These are phyloP conservation scores for Penicillium lividum DNA, from an alignment of 495 filamentous ascomycete genomes.

Conservation along the genomic window DNA sequence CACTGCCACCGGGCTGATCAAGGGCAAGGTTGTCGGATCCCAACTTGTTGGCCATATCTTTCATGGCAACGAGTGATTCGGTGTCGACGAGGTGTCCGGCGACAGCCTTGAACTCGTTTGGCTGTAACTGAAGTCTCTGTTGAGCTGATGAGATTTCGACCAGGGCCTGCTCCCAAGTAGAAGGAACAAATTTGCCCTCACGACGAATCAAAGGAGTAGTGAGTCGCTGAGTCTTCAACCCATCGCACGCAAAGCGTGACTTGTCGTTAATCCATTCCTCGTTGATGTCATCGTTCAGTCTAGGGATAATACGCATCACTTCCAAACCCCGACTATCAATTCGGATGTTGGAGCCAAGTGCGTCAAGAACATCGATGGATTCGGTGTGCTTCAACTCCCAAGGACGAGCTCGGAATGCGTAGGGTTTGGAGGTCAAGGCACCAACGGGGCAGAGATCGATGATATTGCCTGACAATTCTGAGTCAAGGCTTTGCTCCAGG, in stretches of 20 bases:
- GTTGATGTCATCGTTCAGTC: slow-evolving; percentile 96
- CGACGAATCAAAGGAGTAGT: slow-evolving; percentile 89
- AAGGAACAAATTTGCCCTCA: slow-evolving; percentile 84
- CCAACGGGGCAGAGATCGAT: slow-evolving; percentile 98
- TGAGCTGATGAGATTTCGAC: slow-evolving; percentile 78
- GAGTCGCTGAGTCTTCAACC: slow-evolving; percentile 90
- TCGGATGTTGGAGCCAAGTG: slow-evolving; percentile 88
- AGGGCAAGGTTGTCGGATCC: slow-evolving; percentile 94
- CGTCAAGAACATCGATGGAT: slow-evolving; percentile 92
- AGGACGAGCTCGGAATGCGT: slow-evolving; percentile 92
- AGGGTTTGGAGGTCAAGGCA: slow-evolving; percentile 93
- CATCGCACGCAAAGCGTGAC: slow-evolving; percentile 93
- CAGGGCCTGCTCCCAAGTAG: slow-evolving; percentile 91
- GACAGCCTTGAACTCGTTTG: slow-evolving; percentile 93
- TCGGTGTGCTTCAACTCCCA: slow-evolving; percentile 96
- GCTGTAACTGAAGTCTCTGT: slow-evolving; percentile 71
- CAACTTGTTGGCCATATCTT: slow-evolving; percentile 93
- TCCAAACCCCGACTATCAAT: slow-evolving; percentile 92
- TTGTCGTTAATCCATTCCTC: slow-evolving; percentile 99
- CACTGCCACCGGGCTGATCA: slow-evolving; percentile 80
- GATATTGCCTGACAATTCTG: slow-evolving; percentile 94
- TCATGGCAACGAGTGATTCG: slow-evolving; percentile 92
- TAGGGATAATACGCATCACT: slow-evolving; percentile 90
- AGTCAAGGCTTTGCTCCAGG: slow-evolving; percentile 85
- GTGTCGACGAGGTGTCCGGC: slow-evolving; percentile 88